A percentile compares a stretch with the other conserved stretches of the same genome.
These are phyloP conservation scores for Dispira parvispora DNA, from an alignment of 192 early-diverging fungal species.

Conservation along the genomic window DNA sequence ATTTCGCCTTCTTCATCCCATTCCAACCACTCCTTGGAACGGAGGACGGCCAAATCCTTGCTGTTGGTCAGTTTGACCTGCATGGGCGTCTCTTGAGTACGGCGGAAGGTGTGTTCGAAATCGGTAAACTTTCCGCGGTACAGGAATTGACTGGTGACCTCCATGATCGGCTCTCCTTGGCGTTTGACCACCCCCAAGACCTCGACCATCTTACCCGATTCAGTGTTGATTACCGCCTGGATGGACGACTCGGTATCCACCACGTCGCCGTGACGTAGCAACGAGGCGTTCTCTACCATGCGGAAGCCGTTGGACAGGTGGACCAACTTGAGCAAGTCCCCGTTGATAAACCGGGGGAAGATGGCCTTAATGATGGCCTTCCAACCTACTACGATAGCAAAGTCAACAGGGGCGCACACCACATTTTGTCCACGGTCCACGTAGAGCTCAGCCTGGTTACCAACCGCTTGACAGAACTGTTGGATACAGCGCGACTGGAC, in stretches of 20 bases:
- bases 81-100: constrained; percentile 65
- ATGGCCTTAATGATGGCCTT: constrained; percentile 83
- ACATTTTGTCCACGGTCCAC: constrained; percentile 51
- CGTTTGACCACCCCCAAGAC: constrained; percentile 68
- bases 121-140: constrained; percentile 82
- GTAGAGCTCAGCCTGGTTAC: constrained; percentile 47
- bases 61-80: constrained; percentile 44
- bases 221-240: constrained; percentile 72
- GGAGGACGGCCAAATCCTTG: constrained; percentile 81
- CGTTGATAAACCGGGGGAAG: constrained; percentile 83
- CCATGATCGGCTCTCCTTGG: constrained; percentile 58
- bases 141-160: constrained; percentile 80
- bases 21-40: constrained; percentile 78
- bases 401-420: constrained; percentile 75
- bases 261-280: constrained; percentile 61
- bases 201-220: constrained; percentile 81
- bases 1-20: constrained; percentile 41
- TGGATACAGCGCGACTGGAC: constrained; percentile 44
- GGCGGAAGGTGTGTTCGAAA: constrained; percentile 75
- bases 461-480: constrained; percentile 60
- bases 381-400: constrained; percentile 87
- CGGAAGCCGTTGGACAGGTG: constrained; percentile 91
- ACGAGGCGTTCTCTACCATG: constrained; percentile 52
- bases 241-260: constrained; percentile 71
- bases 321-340: constrained; percentile 79